Evolutionary conservation across 345 rosid species (phyloP).

Genomic region (Arabis hirsuta): DNA sequence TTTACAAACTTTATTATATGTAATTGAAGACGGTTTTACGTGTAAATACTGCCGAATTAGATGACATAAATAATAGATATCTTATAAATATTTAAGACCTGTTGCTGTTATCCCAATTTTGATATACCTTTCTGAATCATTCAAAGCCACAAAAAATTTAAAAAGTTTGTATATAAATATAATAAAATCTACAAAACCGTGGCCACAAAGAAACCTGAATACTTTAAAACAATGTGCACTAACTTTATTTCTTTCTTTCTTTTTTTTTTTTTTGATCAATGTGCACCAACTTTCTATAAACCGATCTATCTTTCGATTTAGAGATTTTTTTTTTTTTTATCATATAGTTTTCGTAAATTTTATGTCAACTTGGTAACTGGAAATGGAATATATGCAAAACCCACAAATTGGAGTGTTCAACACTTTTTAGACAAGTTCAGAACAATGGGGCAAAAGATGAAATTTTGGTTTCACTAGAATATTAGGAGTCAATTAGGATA

Average conservation of each 20-base stretch:
- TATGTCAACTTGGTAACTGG: not conserved
- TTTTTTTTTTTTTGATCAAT: no score
- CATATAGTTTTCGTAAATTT: not conserved
- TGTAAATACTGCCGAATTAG: conserved; percentile 35
- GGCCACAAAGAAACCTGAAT: conserved; percentile 28
- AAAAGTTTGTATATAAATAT: not conserved
- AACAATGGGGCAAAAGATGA: not conserved
- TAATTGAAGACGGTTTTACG: conserved; percentile 37
- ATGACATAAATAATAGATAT: conserved; percentile 35
- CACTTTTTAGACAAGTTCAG: not conserved
- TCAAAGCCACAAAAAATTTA: conserved; percentile 34
- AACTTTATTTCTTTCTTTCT: no score
- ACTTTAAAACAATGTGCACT: not conserved
- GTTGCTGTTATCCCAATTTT: conserved; percentile 35
- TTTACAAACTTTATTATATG: conserved; percentile 23
- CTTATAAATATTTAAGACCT: conserved; percentile 32
- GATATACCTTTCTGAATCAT: conserved; percentile 27
- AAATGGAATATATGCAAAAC: not conserved
- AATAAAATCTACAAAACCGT: conserved; percentile 22
- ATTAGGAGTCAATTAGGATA: not conserved
- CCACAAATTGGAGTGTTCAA: no score
- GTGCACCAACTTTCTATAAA: not conserved
- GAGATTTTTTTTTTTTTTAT: not conserved
- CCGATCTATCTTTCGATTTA: not conserved
- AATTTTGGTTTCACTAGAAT: not conserved